phyloP scores from a whole-genome alignment of 108 stramenopile species.

The Fragilaria crotonensis region DNA sequence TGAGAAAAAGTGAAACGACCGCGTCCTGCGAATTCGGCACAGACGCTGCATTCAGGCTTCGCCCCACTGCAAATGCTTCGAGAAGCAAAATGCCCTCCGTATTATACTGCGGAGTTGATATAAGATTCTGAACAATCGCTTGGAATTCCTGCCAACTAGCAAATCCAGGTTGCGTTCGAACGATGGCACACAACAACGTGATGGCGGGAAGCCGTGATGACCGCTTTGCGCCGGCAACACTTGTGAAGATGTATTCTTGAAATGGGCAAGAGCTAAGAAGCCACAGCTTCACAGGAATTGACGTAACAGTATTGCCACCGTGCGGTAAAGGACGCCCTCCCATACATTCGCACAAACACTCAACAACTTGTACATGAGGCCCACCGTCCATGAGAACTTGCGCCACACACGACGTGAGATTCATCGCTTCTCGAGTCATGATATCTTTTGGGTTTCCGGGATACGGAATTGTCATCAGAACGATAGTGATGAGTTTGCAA shows the following conservation, averaged over 20 bases:
- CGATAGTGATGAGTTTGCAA: neutral
- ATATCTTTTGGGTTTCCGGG: neutral
- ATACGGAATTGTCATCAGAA: neutral
- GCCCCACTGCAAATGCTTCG: neutral
- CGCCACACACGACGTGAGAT: neutral
- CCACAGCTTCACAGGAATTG: constrained; percentile 3
- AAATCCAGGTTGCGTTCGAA: constrained; percentile 1
- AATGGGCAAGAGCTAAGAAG: neutral
- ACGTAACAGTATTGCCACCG: neutral
- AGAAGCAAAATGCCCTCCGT: neutral
- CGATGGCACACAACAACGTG: neutral
- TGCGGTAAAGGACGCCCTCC: constrained; percentile 2
- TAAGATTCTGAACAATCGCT: neutral
- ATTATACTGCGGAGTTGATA: neutral
- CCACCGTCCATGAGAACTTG: neutral
- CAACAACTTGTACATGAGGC: neutral
- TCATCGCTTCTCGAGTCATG: neutral
- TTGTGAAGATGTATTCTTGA: neutral
- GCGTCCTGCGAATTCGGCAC: neutral
- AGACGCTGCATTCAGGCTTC: neutral
- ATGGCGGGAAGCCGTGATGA: neutral
- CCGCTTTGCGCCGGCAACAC: neutral
- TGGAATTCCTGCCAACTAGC: neutral
- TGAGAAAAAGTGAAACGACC: neutral
- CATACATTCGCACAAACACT: constrained; percentile 3